Percentiles rank a stretch among this genome's conserved stretches.
phyloP scores from a whole-genome alignment of 306 rosid genomes.

The Luffa aegyptiaca region DNA sequence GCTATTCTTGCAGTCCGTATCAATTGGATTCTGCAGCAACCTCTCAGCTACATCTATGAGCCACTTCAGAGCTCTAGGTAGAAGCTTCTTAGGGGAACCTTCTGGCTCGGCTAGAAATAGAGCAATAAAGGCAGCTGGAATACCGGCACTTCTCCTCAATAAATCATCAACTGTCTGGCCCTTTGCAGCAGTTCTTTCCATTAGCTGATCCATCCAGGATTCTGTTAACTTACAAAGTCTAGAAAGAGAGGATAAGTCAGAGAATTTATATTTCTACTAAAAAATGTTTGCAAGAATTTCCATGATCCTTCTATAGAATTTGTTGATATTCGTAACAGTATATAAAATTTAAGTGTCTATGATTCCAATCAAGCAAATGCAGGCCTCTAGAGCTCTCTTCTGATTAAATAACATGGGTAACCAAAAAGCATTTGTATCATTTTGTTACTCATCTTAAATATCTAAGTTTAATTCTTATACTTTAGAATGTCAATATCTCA shows the following conservation, averaged over 20 bases:
- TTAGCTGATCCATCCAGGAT: constrained; percentile 94
- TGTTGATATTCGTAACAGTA: not conserved
- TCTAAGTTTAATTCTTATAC: not conserved
- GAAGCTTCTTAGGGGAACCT: constrained; percentile 95
- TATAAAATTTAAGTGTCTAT: not conserved
- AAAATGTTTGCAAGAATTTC: not conserved
- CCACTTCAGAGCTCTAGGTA: constrained; percentile 82
- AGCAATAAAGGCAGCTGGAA: constrained; percentile 94
- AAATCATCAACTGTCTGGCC: constrained; percentile 86
- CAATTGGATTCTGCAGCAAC: constrained; percentile 41
- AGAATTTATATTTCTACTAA: not conserved
- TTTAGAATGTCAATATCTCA: not conserved
- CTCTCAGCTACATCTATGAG: constrained; percentile 72
- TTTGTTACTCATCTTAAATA: not conserved
- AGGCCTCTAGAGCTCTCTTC: not conserved
- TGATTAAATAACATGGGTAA: not conserved
- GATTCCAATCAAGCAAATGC: not conserved
- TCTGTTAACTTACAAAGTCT: constrained; percentile 89
- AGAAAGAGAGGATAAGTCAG: constrained; percentile 13
- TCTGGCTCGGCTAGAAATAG: constrained; percentile 97
- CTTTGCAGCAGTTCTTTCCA: constrained; percentile 82
- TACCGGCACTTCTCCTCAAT: constrained; percentile 97
- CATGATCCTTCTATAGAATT: not conserved
- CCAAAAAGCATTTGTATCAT: not conserved
- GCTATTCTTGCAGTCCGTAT: constrained; percentile 28